Evolutionary conservation across 1,284 basidiomycete species (phyloP).

Genomic region (Anthracocystis panici-leucophaei): DNA sequence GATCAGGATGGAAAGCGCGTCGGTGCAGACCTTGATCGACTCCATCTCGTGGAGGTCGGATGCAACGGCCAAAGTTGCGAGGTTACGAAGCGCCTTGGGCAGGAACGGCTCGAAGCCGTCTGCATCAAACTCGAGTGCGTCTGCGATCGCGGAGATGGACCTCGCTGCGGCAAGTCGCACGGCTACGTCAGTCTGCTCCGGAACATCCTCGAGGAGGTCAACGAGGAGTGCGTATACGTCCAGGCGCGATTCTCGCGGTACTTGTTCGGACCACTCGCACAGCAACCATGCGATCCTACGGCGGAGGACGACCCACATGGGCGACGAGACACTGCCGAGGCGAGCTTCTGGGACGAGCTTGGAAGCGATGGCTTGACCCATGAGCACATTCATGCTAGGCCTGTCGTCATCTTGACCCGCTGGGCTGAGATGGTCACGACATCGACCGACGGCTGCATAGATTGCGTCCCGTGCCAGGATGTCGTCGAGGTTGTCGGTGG

Average conservation of each 20-base stretch:
- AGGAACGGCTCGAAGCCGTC: slow-evolving; percentile 63
- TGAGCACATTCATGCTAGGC: slow-evolving; percentile 36
- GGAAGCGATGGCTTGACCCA: slow-evolving; percentile 50
- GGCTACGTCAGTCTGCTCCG: slow-evolving; percentile 59
- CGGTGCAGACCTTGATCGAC: slow-evolving; percentile 64
- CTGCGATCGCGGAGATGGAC: slow-evolving; percentile 60
- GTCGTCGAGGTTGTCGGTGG: slow-evolving; percentile 40
- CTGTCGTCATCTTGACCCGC: slow-evolving; percentile 46
- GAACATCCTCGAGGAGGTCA: slow-evolving; percentile 50
- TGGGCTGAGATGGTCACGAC: slow-evolving; percentile 54
- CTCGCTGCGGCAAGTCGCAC: slow-evolving; percentile 64
- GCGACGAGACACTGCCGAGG: slow-evolving; percentile 28
- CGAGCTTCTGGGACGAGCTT: slow-evolving; percentile 61
- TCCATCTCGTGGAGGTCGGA: slow-evolving; percentile 63
- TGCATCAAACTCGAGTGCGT: slow-evolving; percentile 66
- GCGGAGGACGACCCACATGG: slow-evolving; percentile 62
- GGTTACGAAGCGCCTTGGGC: slow-evolving; percentile 51
- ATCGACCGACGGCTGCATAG: slow-evolving; percentile 61
- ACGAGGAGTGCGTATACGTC: slow-evolving; percentile 61
- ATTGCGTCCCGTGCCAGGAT: slow-evolving; percentile 63
- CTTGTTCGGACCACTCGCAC: slow-evolving; percentile 66
- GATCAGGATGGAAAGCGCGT: slow-evolving; percentile 62
- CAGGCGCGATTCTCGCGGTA: slow-evolving; percentile 39
- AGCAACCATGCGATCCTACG: slow-evolving; percentile 62
- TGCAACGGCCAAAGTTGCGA: slow-evolving; percentile 55